Conservation (phyloP, 148 eudicot genomes). For the Rhododendron mucronatum region DNA sequence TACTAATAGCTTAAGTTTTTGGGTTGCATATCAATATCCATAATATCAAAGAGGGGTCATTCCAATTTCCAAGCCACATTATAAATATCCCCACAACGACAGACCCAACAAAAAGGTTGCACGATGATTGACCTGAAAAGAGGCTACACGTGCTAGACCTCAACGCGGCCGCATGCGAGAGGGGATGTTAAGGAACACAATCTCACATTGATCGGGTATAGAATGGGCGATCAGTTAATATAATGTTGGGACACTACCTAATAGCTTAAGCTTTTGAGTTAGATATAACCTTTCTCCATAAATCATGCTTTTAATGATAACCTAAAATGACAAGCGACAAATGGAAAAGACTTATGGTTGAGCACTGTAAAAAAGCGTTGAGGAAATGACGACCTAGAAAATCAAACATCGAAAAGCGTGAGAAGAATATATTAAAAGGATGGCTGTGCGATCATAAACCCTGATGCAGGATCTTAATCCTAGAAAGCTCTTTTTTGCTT, state of each 20-base stretch:
- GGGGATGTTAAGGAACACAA: background rate
- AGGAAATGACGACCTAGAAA: background rate
- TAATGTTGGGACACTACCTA: background rate
- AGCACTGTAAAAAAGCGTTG: background rate
- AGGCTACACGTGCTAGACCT: background rate
- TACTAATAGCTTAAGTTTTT: background rate
- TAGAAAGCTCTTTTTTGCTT: background rate
- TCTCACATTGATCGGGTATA: background rate
- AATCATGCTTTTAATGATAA: background rate
- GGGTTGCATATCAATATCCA: background rate
- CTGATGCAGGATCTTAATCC: background rate
- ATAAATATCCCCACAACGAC: background rate
- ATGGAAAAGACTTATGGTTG: background rate
- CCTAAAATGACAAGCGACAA: background rate
- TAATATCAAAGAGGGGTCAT: background rate
- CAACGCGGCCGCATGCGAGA: background rate
- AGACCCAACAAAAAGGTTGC: background rate
- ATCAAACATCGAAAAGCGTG: background rate
- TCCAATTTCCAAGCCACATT: background rate
- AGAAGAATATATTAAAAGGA: too few relatives aligned
- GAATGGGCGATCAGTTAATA: background rate
- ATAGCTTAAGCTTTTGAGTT: background rate
- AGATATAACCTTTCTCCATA: background rate
- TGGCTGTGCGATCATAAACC: background rate
- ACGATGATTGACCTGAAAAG: background rate